These are phyloP conservation scores for Anisodus acutangulus DNA, from an alignment of 257 asterid species.

Conservation along the genomic window DNA sequence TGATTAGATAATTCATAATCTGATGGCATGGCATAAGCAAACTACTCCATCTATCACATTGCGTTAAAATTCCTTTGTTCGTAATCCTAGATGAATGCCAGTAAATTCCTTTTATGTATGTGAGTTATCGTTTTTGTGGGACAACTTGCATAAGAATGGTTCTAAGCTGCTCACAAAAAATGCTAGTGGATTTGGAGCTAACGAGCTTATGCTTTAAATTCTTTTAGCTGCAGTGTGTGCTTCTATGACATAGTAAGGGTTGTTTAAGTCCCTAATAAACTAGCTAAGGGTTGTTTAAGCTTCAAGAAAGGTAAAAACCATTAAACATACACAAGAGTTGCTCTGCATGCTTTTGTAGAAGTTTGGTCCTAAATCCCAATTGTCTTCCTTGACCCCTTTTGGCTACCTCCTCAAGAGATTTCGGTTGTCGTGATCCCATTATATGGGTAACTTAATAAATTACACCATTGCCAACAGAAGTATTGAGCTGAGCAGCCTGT, in stretches of 20 bases:
- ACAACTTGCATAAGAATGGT: slow-evolving; percentile 19
- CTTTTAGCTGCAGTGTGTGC: background rate
- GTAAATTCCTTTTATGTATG: background rate
- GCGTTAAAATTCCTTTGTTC: slow-evolving; percentile 23
- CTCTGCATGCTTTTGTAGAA: slow-evolving; percentile 6
- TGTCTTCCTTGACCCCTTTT: background rate
- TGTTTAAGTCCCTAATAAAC: background rate
- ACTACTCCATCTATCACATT: background rate
- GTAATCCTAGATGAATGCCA: background rate
- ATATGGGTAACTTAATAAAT: background rate
- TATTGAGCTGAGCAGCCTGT: slow-evolving; percentile 1
- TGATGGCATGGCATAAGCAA: slow-evolving; percentile 1
- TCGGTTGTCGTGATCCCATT: background rate
- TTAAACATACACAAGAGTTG: background rate
- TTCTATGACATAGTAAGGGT: background rate
- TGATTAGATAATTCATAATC: background rate
- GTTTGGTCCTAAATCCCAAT: background rate
- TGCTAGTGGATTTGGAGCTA: slow-evolving; percentile 17
- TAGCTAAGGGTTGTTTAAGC: background rate
- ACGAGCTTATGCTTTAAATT: background rate
- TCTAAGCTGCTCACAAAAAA: background rate
- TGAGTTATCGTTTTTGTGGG: background rate
- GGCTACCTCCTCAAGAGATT: background rate
- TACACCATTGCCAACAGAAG: background rate
- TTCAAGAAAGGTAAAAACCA: background rate